Evolutionary conservation across 345 rosid genomes (phyloP), one percentile per base, ranked within the genome.

Genomic region (Noccaea caerulescens): DNA sequence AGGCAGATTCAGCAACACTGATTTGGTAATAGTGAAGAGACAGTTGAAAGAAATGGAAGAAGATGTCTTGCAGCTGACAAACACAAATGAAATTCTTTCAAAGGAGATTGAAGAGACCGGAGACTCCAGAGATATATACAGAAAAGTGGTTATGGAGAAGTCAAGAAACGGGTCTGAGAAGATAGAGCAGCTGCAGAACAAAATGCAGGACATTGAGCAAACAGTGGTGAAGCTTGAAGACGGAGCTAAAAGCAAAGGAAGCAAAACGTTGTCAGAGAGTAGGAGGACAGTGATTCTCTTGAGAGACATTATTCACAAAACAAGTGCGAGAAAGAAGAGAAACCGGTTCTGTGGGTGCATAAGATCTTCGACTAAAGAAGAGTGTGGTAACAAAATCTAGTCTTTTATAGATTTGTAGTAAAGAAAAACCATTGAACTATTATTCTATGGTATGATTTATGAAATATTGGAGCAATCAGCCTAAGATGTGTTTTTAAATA

Each of bases 11-110:
- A 83, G 79, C 32, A 85, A 83, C 2, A 63, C 81, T 13, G 89
- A 91, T 58, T 80, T 77, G 13, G 80, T 78, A 55, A 81, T 60
- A 54, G 85, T 85, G 63, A 88, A 83, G 63, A 76, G 72, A 65
- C 92, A 87, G 79, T 65, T 94, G 54, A 84, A 84, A 58, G 96
- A 89, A 72, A 84, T 73, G 32, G 92, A 94, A 75, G 93, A 84
- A 37, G 71, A 86, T 34, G 81, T 89, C 43, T 20, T 45, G 66
- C 86, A 84, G 76, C 73, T 91, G 75, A 65, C 72, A 68, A 84
- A 84, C 50, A 66, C 73, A 42, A 94, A 88, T 36, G 83, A 78
- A 75, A 83, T 80, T 72, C 75, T 85, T 53, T 63, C 59, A 32
- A 86, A 80, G 57, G 86, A 80, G 69, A 64, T 81, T 8, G 86